Evolutionary conservation across 2,329 filamentous ascomycete genomes (phyloP), one percentile per base, ranked within the genome.

Genomic region (Nigrospora sphaerica): DNA sequence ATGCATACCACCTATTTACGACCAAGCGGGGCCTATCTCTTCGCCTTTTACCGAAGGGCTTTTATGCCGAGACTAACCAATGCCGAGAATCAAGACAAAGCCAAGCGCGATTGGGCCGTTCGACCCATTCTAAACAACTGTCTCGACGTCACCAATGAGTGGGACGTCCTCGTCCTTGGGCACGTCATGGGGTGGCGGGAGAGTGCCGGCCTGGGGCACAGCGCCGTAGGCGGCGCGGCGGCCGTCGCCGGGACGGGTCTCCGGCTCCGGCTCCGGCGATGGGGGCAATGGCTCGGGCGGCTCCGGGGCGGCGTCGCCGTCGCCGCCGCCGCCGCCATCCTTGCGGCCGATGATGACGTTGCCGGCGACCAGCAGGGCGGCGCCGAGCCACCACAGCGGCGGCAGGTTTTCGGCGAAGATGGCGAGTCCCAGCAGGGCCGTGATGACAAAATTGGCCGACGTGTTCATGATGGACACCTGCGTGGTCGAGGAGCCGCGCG

Each of bases 401-500:
- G 86, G 85, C 28, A 92, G 67, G 1, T 72, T 66, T 67, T 92
- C 87, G 18, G 78, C 74, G 63, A 92, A 92, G 54, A 92, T 80
- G 48, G 78, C 63, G 42, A 78, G 71, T 23, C 87, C 86, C 17
- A 91, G 70, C 7, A 91, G 53, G 9, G 87, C 87, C 0, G 87
- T 91, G 50, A 89, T 66, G 66, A 92, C 76, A 63, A 92, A 92
- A 67, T 92, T 92, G 47, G 85, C 76, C 13, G 85, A 88, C 3
- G 87, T 91, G 64, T 92, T 92, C 63, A 92, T 81, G 61, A 92
- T 85, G 54, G 81, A 85, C 42, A 91, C 87, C 59, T 88, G 85
- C 0, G 87, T 88, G 10, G 87, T 89, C 2, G 85, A 89, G 48
- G 78, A 77, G 13, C 86, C 85, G 16, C 78, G 75, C 0, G 86